Conservation (phyloP, 768 basidiomycete species). For the Suillus decipiens region DNA sequence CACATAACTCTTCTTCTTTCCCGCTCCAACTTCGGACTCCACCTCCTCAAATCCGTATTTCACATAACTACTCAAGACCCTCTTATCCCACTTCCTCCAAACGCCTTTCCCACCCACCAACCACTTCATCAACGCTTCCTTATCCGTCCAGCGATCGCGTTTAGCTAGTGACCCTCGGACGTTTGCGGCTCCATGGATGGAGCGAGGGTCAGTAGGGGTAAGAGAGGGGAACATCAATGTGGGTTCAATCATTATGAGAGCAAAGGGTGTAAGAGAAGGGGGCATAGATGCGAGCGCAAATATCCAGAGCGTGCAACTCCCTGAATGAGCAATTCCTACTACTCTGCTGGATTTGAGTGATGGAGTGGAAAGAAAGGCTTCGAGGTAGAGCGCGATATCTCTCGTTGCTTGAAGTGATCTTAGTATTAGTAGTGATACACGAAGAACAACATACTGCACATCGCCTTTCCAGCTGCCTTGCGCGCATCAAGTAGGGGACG, state of each 20-base stretch:
- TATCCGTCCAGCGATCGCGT: constrained; percentile 30
- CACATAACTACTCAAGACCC: not conserved
- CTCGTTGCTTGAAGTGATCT: constrained; percentile 19
- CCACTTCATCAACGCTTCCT: constrained; percentile 23
- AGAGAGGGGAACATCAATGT: constrained; percentile 34
- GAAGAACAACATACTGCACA: constrained; percentile 23
- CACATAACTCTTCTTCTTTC: constrained; percentile 11
- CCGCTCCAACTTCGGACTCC: not conserved
- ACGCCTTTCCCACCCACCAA: constrained; percentile 7
- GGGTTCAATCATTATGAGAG: constrained; percentile 30
- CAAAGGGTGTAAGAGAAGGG: constrained; percentile 9
- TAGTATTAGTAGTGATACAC: not conserved
- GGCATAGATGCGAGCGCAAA: not conserved
- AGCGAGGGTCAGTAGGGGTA: constrained; percentile 29
- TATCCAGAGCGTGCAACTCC: constrained; percentile 29
- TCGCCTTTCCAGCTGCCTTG: constrained; percentile 19
- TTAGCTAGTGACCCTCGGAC: constrained; percentile 29
- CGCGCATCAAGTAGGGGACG: constrained; percentile 26
- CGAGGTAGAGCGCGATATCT: constrained; percentile 27
- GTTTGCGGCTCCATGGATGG: constrained; percentile 31
- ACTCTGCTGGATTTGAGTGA: constrained; percentile 24
- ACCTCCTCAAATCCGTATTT: not conserved
- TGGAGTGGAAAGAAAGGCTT: constrained; percentile 26
- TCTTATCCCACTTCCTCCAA: constrained; percentile 6
- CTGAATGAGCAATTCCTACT: constrained; percentile 31